phyloP scores from a whole-genome alignment of 805 yeast species.

The Wickerhamiella allomyrinae region DNA sequence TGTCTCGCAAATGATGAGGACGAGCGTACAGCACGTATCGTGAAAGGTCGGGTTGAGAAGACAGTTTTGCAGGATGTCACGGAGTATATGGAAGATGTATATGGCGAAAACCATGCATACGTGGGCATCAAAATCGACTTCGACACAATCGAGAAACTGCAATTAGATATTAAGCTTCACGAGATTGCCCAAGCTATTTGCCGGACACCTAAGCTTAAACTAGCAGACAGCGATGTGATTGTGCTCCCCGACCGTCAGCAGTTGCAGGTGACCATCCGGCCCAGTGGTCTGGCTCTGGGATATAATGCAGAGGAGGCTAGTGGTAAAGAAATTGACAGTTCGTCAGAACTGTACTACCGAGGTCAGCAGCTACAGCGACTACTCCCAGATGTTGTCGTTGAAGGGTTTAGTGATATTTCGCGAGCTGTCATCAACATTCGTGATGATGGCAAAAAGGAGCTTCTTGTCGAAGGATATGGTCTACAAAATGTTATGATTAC shows the following conservation, averaged over 20 bases:
- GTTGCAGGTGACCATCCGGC: slow-evolving; percentile 18
- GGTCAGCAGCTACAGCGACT: slow-evolving; percentile 81
- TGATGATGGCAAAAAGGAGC: slow-evolving; percentile 68
- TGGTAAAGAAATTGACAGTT: slow-evolving; percentile 13
- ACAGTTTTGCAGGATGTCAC: slow-evolving; percentile 78
- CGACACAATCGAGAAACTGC: slow-evolving; percentile 74
- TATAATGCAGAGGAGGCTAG: not conserved
- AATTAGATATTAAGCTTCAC: slow-evolving; percentile 73
- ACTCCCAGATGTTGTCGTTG: slow-evolving; percentile 76
- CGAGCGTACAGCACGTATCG: slow-evolving; percentile 97
- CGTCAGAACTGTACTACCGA: slow-evolving; percentile 58
- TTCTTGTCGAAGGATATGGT: slow-evolving; percentile 96
- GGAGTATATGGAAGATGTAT: slow-evolving; percentile 84
- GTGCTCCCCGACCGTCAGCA: slow-evolving; percentile 51
- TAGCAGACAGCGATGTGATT: slow-evolving; percentile 55
- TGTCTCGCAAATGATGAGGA: slow-evolving; percentile 83
- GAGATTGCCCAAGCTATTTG: slow-evolving; percentile 75
- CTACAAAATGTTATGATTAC: slow-evolving; percentile 92
- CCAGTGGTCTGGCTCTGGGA: slow-evolving; percentile 1
- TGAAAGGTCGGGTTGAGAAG: slow-evolving; percentile 92
- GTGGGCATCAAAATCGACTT: slow-evolving; percentile 71
- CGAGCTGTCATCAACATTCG: slow-evolving; percentile 93
- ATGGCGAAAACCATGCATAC: slow-evolving; percentile 61
- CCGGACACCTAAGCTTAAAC: slow-evolving; percentile 79
- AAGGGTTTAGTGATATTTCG: slow-evolving; percentile 80